A percentile compares a stretch with the other conserved stretches of the same genome.
Conservation (phyloP, 2,329 filamentous ascomycete genomes). For the Cryoendolithus antarcticus region DNA sequence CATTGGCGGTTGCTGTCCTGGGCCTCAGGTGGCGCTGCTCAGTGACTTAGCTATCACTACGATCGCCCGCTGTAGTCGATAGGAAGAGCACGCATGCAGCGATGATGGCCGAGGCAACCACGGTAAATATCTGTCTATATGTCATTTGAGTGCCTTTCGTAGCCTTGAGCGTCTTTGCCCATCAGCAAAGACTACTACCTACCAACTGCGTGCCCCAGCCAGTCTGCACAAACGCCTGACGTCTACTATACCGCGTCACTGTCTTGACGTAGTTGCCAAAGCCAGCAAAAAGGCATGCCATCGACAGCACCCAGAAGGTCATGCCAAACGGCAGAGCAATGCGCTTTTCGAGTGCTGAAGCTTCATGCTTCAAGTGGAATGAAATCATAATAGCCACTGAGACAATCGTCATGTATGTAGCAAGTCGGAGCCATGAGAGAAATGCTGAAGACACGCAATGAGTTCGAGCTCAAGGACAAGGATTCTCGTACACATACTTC, state of each 20-base stretch:
- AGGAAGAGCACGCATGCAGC: constrained; percentile 54
- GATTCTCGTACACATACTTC: constrained; percentile 35
- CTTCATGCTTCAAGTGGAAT: constrained; percentile 72
- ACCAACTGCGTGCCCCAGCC: constrained; percentile 88
- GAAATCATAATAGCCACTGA: constrained; percentile 82
- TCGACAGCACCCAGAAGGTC: constrained; percentile 72
- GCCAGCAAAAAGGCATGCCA: constrained; percentile 65
- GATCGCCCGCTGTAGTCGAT: constrained; percentile 24
- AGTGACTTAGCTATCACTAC: no score
- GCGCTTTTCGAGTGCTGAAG: constrained; percentile 56
- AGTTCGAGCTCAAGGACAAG: neutral
- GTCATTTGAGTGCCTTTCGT: neutral
- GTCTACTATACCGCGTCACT: constrained; percentile 68
- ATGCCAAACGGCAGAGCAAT: constrained; percentile 76
- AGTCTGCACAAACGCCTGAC: constrained; percentile 74
- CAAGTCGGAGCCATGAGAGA: constrained; percentile 79
- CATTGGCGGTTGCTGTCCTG: no score
- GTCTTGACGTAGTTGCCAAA: constrained; percentile 76
- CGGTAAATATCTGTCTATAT: constrained; percentile 43
- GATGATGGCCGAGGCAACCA: constrained; percentile 51
- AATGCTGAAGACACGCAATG: constrained; percentile 39
- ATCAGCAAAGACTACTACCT: constrained; percentile 7
- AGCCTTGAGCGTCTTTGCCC: constrained; percentile 6
- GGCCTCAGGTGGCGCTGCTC: no score
- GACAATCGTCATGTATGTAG: constrained; percentile 83